Conservation (phyloP, 345 rosid species). For the Salix viminalis region DNA sequence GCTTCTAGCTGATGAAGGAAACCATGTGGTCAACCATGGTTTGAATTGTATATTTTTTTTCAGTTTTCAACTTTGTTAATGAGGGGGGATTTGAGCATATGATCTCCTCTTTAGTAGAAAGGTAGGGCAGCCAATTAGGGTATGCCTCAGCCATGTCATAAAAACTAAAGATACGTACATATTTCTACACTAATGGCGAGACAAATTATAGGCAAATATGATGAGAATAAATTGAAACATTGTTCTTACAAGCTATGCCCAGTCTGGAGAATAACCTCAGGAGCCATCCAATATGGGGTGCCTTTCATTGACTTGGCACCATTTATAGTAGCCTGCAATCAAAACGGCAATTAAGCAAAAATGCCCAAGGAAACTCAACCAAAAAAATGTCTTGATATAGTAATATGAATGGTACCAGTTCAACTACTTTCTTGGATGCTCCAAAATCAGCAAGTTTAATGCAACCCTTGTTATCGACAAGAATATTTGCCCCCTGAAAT, state of each 20-base stretch:
- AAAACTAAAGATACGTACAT: not conserved
- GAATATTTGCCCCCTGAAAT: constrained; percentile 33
- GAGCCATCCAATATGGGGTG: constrained; percentile 40
- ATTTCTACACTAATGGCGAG: not conserved
- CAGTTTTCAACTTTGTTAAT: not conserved
- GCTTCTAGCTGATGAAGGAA: not conserved
- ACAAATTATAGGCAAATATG: not conserved
- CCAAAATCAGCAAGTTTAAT: constrained; percentile 38
- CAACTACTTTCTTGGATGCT: constrained; percentile 37
- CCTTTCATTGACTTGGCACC: constrained; percentile 39
- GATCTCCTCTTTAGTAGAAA: not conserved
- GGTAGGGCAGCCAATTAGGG: not conserved
- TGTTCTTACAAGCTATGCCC: constrained; percentile 35
- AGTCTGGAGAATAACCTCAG: constrained; percentile 35
- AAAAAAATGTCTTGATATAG: not conserved
- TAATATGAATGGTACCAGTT: constrained; percentile 16
- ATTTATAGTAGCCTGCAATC: constrained; percentile 28
- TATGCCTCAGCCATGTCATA: not conserved
- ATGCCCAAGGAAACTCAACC: not conserved
- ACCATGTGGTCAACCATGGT: not conserved
- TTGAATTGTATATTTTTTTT: not conserved
- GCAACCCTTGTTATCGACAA: constrained; percentile 37
- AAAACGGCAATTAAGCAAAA: not conserved
- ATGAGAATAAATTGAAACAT: not conserved
- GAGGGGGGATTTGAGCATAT: not conserved